Evolutionary conservation across 176 grass and related monocot species (phyloP), one percentile per base, ranked within the genome.

Genomic region (Aechmea fasciata): DNA sequence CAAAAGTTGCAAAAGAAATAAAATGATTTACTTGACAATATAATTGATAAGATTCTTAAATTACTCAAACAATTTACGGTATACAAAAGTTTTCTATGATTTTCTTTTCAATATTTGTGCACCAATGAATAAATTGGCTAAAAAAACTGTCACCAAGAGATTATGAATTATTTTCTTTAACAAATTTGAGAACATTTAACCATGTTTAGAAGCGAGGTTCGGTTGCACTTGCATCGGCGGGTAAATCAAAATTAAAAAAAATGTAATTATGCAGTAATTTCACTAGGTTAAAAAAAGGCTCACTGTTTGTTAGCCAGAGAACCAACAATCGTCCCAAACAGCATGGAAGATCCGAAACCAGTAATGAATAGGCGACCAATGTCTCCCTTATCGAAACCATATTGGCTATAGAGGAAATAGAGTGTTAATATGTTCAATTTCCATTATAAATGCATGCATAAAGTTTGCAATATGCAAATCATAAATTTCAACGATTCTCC

Each of bases 401-500:
- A 89, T 33, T 66, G 70, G 13, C 67, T 89, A 63, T 89, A 81
- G 15, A 76, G 75, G 70, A 71, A 82, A 59, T 89, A 82, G 18
- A 84, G n/a, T n/a, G n/a, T n/a, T n/a, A n/a, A n/a, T n/a, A n/a
- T n/a, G n/a, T n/a, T n/a, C n/a, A n/a, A n/a, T n/a, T n/a, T n/a
- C n/a, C n/a, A n/a, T n/a, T n/a, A n/a, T n/a, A n/a, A n/a, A n/a
- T n/a, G n/a, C n/a, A n/a, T n/a, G n/a, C n/a, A n/a, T n/a, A n/a
- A n/a, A n/a, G n/a, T n/a, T n/a, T n/a, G n/a, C n/a, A n/a, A n/a
- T n/a, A n/a, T n/a, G n/a, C n/a, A n/a, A n/a, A n/a, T n/a, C n/a
- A n/a, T n/a, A 97, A 77, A 97, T 85, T 82, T 97, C 93, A 73
- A 97, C 84, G 70, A 97, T 92, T 87, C 93, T 92, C 64, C 93